Conservation (phyloP, 352 stramenopile genomes). For the Pythium phragmiticola region DNA sequence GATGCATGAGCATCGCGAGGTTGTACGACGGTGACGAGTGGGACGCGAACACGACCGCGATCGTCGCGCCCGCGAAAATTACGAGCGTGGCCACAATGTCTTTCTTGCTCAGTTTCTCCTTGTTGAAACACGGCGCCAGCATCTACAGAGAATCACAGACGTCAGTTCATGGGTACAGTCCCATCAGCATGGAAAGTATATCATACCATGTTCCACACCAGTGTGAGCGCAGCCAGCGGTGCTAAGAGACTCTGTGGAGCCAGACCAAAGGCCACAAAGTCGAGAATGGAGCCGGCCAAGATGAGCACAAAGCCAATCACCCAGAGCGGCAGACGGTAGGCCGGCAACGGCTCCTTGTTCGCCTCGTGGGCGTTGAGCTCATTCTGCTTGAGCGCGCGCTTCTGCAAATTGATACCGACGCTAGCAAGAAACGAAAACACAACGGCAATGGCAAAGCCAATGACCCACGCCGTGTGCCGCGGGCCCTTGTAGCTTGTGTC, state of each 20-base stretch:
- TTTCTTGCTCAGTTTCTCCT: slow-evolving; percentile 79
- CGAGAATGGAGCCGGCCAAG: slow-evolving; percentile 74
- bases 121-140: slow-evolving; percentile 84
- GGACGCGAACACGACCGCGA: slow-evolving; percentile 80
- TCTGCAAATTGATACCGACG: slow-evolving; percentile 85
- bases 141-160: slow-evolving; percentile 35
- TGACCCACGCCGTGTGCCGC: slow-evolving; percentile 66
- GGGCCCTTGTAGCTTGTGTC: slow-evolving; percentile 59
- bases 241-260: slow-evolving; percentile 87
- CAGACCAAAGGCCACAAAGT: slow-evolving; percentile 91
- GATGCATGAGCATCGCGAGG: slow-evolving; percentile 67
- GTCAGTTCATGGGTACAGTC: neutral
- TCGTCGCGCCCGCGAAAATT: slow-evolving; percentile 80
- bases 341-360: slow-evolving; percentile 9
- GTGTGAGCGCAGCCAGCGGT: slow-evolving; percentile 83
- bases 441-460: slow-evolving; percentile 76
- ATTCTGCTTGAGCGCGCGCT: slow-evolving; percentile 83
- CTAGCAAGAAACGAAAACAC: slow-evolving; percentile 83
- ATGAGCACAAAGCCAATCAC: slow-evolving; percentile 83
- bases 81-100: slow-evolving; percentile 80
- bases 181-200: neutral
- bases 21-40: slow-evolving; percentile 86
- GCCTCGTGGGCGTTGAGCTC: slow-evolving; percentile 54
- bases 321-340: slow-evolving; percentile 84
- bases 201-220: slow-evolving; percentile 90